Base-by-base conservation (phyloP, 2,329 filamentous ascomycete genomes). In the Ophiognomonia clavigignenti-juglandacearum region DNA sequence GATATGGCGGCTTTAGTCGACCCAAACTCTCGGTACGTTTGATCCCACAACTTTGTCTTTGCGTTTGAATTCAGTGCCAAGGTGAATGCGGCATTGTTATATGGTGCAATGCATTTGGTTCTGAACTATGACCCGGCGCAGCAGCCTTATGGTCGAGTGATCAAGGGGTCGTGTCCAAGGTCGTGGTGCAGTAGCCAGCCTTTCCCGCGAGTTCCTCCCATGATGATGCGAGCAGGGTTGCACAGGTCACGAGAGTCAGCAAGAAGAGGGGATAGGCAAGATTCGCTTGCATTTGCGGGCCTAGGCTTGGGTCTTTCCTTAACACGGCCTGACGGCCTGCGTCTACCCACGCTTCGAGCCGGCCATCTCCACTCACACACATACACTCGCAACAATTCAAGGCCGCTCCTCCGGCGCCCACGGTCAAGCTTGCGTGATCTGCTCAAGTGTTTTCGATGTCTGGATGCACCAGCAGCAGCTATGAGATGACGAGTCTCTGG, bases 11-110 rank as follows among this genome's bases (percentile, higher is more conserved):
- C 39, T 19, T 39, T 27, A 18, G 24, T 45, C 31, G 7, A n/a
- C 9, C 46, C 46, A 32, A 13, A 31, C 3, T 46, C 46, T 5
- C 48, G 46, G 50, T 52, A 43, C 40, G 50, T 49, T 23, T 22
- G 35, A 35, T 32, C n/a, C n/a, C n/a, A n/a, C 29, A 20, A 16
- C 23, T 43, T n/a, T 10, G 19, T 19, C 39, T 42, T 26, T 22
- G n/a, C 16, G 20, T 19, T 45, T 42, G 20, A n/a, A n/a, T n/a
- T n/a, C n/a, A n/a, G n/a, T n/a, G n/a, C n/a, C n/a, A n/a, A n/a
- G n/a, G n/a, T n/a, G n/a, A n/a, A n/a, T n/a, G n/a, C n/a, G n/a
- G n/a, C n/a, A n/a, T n/a, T n/a, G n/a, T n/a, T n/a, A n/a, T n/a
- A n/a, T n/a, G n/a, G n/a, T n/a, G n/a, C n/a, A n/a, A n/a, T n/a